A percentile compares a stretch with the other conserved stretches of the same genome.
Conservation (phyloP, 2,329 filamentous ascomycete genomes). For the Apiospora arundinis region DNA sequence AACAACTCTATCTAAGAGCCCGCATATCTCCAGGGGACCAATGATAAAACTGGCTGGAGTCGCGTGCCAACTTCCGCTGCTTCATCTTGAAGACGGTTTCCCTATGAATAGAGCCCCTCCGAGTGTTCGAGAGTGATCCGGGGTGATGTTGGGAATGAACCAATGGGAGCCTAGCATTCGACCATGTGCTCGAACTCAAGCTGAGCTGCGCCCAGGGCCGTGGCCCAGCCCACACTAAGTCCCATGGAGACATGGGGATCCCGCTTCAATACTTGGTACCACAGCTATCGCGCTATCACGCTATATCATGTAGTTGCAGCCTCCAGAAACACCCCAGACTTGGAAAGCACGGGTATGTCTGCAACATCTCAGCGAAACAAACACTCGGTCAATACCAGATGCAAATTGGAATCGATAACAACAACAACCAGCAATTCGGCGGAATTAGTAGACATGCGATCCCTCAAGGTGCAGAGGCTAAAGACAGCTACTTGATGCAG, state of each 20-base stretch:
- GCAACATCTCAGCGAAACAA: not conserved
- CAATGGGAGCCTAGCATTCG: not conserved
- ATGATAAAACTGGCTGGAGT: constrained; percentile 15
- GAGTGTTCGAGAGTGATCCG: constrained; percentile 3
- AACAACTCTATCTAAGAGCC: constrained; percentile 13
- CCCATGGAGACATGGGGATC: constrained; percentile 11
- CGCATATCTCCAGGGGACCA: constrained; percentile 12
- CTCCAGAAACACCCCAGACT: constrained; percentile 13
- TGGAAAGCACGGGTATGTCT: not conserved
- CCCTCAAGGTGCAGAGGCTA: not conserved
- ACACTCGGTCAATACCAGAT: not conserved
- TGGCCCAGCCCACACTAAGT: not conserved
- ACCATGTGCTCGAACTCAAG: constrained; percentile 9
- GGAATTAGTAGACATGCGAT: not conserved
- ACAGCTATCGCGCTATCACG: not conserved
- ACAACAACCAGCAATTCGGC: no score
- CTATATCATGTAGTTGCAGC: not conserved
- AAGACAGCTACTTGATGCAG: not conserved
- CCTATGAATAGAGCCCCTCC: constrained; percentile 9
- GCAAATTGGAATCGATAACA: no score
- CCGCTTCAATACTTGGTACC: constrained; percentile 5
- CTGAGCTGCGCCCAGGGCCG: not conserved
- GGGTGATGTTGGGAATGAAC: not conserved
- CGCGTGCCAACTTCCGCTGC: constrained; percentile 13
- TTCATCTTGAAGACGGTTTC: constrained; percentile 9